A percentile compares a stretch with the other conserved stretches of the same genome.
Evolutionary conservation across 164 flowering plant species (phyloP).

Genomic region (Piper betle): DNA sequence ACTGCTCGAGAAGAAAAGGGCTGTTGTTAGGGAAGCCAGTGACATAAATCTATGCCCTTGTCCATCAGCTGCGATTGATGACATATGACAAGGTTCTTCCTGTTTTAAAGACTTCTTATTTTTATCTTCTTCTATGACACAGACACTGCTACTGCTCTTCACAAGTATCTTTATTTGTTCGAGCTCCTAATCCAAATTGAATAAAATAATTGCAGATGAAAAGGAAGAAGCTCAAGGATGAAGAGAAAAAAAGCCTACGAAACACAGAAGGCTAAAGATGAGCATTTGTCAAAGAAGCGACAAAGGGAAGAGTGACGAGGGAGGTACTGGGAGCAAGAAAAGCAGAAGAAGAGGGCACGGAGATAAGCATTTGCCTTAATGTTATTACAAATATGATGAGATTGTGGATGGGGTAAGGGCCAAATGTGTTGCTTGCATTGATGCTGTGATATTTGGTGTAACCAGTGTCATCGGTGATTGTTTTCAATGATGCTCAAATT

Average conservation of each 20-base stretch:
- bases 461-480: too few relatives aligned
- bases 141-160: background rate
- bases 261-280: conserved; percentile 51
- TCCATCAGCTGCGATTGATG: conserved; percentile 58
- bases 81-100: conserved; percentile 51
- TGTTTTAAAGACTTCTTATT: background rate
- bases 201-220: conserved; percentile 29
- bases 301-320: conserved; percentile 58
- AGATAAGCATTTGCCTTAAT: background rate
- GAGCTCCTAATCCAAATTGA: too few relatives aligned
- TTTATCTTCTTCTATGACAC: background rate
- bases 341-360: conserved; percentile 38
- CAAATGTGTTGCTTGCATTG: too few relatives aligned
- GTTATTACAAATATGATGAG: too few relatives aligned
- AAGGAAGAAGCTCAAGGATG: conserved; percentile 46
- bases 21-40: conserved; percentile 73
- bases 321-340: conserved; percentile 54
- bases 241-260: conserved; percentile 37
- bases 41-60: conserved; percentile 47
- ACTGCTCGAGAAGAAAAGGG: conserved; percentile 41
- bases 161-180: background rate
- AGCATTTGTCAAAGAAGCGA: conserved; percentile 50
- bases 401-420: too few relatives aligned
- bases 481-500: too few relatives aligned
- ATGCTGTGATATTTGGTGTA: too few relatives aligned